Conservation (phyloP, 2,329 filamentous ascomycete genomes). For the Ustulina deusta region DNA sequence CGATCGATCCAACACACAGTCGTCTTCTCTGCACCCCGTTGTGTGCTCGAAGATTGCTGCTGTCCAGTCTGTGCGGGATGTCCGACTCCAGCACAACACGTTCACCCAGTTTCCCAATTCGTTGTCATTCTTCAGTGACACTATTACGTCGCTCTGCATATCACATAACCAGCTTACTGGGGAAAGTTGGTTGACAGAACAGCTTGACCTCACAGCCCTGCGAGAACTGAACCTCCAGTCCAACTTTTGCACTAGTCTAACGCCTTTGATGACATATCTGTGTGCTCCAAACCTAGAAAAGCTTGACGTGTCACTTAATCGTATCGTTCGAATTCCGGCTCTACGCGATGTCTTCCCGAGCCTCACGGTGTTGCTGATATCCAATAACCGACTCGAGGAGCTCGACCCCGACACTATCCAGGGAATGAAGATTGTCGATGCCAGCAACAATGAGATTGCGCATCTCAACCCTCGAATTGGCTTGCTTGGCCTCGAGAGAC, state of each 20-base stretch:
- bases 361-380: constrained; percentile 76
- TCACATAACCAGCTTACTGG: constrained; percentile 79
- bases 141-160: constrained; percentile 77
- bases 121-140: constrained; percentile 77
- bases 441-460: constrained; percentile 87
- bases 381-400: constrained; percentile 82
- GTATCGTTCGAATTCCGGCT: constrained; percentile 76
- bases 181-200: constrained; percentile 73
- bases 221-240: constrained; percentile 80
- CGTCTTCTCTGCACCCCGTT: constrained; percentile 69
- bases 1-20: constrained; percentile 76
- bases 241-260: constrained; percentile 79
- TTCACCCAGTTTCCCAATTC: constrained; percentile 77
- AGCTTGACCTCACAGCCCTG: constrained; percentile 77
- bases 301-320: constrained; percentile 85
- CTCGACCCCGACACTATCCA: constrained; percentile 78
- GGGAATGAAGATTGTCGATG: constrained; percentile 81
- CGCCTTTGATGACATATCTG: constrained; percentile 73
- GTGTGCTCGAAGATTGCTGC: constrained; percentile 67
- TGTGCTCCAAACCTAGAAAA: constrained; percentile 80
- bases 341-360: constrained; percentile 76
- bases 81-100: constrained; percentile 82
- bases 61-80: constrained; percentile 63
- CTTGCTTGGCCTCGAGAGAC: constrained; percentile 72
- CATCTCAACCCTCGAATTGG: constrained; percentile 84